These are phyloP conservation scores for Epichloe typhina DNA, from an alignment of 2,329 filamentous ascomycete genomes.

Conservation along the genomic window DNA sequence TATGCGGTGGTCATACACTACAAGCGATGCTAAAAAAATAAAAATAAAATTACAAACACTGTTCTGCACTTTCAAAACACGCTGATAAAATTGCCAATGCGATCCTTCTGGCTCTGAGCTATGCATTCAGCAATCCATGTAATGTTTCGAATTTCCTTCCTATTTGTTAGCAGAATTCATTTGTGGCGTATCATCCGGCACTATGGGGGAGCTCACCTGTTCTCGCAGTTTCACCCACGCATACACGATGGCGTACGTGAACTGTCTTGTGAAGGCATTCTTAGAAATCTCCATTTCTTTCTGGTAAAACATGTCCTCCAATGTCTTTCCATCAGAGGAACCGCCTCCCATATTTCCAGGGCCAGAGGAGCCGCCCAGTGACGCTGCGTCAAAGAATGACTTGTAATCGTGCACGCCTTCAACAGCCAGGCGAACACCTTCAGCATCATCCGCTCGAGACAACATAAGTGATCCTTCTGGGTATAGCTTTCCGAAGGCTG, in stretches of 20 bases:
- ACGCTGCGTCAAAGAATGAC: slow-evolving; percentile 85
- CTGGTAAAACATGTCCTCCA: slow-evolving; percentile 97
- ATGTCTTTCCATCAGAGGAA: slow-evolving; percentile 68
- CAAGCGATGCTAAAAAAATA: slow-evolving; percentile 20
- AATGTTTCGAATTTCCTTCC: slow-evolving; percentile 94
- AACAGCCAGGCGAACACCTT: slow-evolving; percentile 85
- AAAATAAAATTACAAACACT: neutral
- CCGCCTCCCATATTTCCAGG: slow-evolving; percentile 75
- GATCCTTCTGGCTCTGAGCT: slow-evolving; percentile 98
- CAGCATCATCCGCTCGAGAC: slow-evolving; percentile 84
- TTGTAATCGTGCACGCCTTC: slow-evolving; percentile 92
- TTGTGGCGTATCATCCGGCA: neutral
- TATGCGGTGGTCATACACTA: slow-evolving; percentile 27
- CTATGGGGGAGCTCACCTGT: slow-evolving; percentile 51
- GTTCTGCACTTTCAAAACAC: slow-evolving; percentile 55
- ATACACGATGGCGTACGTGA: slow-evolving; percentile 89
- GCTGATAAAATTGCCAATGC: slow-evolving; percentile 97
- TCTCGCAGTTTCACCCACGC: slow-evolving; percentile 96
- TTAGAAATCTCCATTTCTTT: slow-evolving; percentile 99
- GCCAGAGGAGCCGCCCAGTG: slow-evolving; percentile 56
- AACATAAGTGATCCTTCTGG: slow-evolving; percentile 93
- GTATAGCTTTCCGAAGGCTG: slow-evolving; percentile 78
- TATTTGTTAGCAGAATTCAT: slow-evolving; percentile 17
- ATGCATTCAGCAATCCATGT: slow-evolving; percentile 99
- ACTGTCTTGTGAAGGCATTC: slow-evolving; percentile 87